A percentile compares a stretch with the other conserved stretches of the same genome.
These are phyloP conservation scores for Claviceps pazoutovae DNA, from an alignment of 2,329 filamentous ascomycete genomes.

Conservation along the genomic window DNA sequence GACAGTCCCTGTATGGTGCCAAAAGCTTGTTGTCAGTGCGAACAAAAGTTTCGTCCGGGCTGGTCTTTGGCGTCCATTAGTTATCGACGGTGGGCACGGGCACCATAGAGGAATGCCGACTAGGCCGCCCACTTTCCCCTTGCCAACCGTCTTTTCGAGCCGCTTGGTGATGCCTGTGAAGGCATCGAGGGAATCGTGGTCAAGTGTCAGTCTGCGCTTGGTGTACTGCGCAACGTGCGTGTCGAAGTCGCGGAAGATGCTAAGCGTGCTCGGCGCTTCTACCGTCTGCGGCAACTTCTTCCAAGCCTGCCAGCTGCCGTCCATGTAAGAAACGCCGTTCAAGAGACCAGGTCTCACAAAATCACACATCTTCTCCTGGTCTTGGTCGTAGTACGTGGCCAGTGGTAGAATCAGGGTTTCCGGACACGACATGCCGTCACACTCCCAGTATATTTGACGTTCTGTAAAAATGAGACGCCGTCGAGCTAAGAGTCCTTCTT, in stretches of 20 bases:
- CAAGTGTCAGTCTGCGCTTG: constrained; percentile 13
- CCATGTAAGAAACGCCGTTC: constrained; percentile 21
- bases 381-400: constrained; percentile 17
- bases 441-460: constrained; percentile 27
- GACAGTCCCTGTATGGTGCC: constrained; percentile 19
- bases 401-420: constrained; percentile 20
- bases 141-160: constrained; percentile 17
- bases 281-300: constrained; percentile 15
- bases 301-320: constrained; percentile 23
- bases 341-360: constrained; percentile 22
- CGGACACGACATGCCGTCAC: constrained; percentile 23
- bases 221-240: constrained; percentile 21
- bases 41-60: constrained; percentile 20
- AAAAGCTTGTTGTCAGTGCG: constrained; percentile 21
- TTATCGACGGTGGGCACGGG: constrained; percentile 6
- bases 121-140: constrained; percentile 16
- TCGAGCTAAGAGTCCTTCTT: constrained; percentile 23
- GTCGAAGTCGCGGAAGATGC: constrained; percentile 21
- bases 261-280: constrained; percentile 20
- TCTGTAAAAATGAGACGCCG: constrained; percentile 25
- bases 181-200: constrained; percentile 20
- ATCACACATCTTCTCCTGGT: constrained; percentile 21
- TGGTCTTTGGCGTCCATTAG: constrained; percentile 7
- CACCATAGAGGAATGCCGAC: constrained; percentile 20
- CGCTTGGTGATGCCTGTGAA: constrained; percentile 19